Conservation (phyloP, 495 filamentous ascomycete genomes). For the Aspergillus baeticus region DNA sequence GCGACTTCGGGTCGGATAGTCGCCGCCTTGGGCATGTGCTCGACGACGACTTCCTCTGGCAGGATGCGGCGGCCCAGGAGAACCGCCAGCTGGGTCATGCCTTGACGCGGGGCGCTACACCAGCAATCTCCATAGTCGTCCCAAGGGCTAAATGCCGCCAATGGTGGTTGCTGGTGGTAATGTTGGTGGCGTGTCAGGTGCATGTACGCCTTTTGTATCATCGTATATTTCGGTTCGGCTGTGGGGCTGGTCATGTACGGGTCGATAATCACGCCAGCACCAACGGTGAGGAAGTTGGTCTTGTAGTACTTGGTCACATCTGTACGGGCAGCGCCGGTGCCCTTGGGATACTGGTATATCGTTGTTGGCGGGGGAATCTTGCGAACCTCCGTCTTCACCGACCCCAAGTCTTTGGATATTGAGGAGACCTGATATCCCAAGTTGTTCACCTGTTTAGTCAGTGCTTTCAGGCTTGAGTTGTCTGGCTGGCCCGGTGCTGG, state of each 20-base stretch:
- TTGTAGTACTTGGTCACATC: slow-evolving; percentile 14
- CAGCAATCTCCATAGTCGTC: slow-evolving; percentile 48
- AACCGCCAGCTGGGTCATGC: slow-evolving; percentile 41
- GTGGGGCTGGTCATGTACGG: slow-evolving; percentile 35
- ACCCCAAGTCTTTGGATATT: slow-evolving; percentile 33
- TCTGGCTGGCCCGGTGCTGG: slow-evolving; percentile 17
- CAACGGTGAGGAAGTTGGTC: slow-evolving; percentile 39
- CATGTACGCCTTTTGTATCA: slow-evolving; percentile 8
- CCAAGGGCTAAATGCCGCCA: slow-evolving; percentile 39
- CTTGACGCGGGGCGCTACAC: slow-evolving; percentile 39
- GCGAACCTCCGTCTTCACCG: slow-evolving; percentile 25
- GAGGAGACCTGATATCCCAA: slow-evolving; percentile 36
- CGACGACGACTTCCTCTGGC: slow-evolving; percentile 47
- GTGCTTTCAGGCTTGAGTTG: slow-evolving; percentile 22
- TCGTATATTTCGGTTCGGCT: slow-evolving; percentile 10
- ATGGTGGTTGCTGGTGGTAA: slow-evolving; percentile 20
- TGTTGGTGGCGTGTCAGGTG: neutral
- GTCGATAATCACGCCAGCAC: slow-evolving; percentile 37
- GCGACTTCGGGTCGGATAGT: slow-evolving; percentile 34
- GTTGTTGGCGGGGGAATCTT: slow-evolving; percentile 24
- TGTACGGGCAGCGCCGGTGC: neutral
- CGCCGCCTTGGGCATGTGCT: slow-evolving; percentile 41
- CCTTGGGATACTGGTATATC: neutral
- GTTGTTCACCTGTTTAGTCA: slow-evolving; percentile 31
- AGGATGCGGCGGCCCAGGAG: slow-evolving; percentile 35